Conservation (phyloP, 371 early-diverging fungal genomes). For the Mucor circinelloides region DNA sequence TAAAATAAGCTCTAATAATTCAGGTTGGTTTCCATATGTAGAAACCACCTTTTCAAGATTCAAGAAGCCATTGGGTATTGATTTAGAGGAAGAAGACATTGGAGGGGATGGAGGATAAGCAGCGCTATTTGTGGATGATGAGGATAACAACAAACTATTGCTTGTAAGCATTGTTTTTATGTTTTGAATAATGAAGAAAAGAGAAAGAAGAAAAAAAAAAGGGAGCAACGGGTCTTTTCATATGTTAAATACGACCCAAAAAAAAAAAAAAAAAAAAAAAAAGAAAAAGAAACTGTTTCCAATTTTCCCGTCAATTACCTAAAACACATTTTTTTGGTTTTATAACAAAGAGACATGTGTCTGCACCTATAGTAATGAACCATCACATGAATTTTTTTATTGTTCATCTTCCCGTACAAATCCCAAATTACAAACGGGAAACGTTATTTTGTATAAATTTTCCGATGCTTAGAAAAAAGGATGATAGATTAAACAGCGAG, state of each 20-base stretch:
- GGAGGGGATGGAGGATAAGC: conserved; percentile 26
- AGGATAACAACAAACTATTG: not conserved
- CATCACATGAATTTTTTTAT: conserved; percentile 16
- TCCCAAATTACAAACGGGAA: not conserved
- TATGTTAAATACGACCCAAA: conserved; percentile 9
- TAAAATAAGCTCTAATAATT: conserved; percentile 52
- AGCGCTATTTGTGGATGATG: not conserved
- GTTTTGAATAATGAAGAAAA: not conserved
- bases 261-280: too few species aligned
- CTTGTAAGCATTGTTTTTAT: conserved; percentile 10
- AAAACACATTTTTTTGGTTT: conserved; percentile 2
- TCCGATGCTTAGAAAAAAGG: not conserved
- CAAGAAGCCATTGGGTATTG: conserved; percentile 8
- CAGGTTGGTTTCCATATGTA: conserved; percentile 48
- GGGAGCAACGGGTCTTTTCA: conserved; percentile 36
- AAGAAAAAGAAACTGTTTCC: too few species aligned
- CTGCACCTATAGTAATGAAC: not conserved
- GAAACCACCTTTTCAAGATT: conserved; percentile 50
- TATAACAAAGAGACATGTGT: not conserved
- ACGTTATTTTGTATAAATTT: not conserved
- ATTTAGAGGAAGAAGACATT: conserved; percentile 9
- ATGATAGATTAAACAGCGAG: too few species aligned
- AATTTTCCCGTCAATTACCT: conserved; percentile 19
- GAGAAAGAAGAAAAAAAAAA: conserved; percentile 14
- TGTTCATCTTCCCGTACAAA: conserved; percentile 6